phyloP scores from a whole-genome alignment of 2,329 filamentous ascomycete genomes.

The Chrysoporthe deuterocubensis region DNA sequence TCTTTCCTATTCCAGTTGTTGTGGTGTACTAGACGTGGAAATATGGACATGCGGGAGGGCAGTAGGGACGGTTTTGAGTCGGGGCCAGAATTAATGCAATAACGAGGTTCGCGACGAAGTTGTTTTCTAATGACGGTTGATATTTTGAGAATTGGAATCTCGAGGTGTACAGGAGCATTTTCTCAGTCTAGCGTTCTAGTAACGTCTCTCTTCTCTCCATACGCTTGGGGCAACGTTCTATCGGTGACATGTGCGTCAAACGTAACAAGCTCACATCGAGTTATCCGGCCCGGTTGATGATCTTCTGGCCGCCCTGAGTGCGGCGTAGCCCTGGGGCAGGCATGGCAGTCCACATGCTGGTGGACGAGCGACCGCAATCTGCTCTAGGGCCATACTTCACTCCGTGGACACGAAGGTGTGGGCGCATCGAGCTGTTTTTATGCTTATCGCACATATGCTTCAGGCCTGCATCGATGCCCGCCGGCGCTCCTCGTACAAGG shows the following conservation, averaged over 20 bases:
- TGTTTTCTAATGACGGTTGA: neutral
- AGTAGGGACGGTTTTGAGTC: neutral
- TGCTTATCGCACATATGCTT: too few relatives aligned
- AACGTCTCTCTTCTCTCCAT: conserved; percentile 25
- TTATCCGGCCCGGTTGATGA: neutral
- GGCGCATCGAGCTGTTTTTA: too few relatives aligned
- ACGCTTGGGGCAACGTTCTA: neutral
- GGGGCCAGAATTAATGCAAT: conserved; percentile 16
- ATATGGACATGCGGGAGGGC: neutral
- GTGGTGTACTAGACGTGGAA: conserved; percentile 26
- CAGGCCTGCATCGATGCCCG: too few relatives aligned
- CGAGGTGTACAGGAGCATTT: conserved; percentile 22
- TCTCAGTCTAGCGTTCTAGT: conserved; percentile 22
- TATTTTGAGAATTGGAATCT: conserved; percentile 4
- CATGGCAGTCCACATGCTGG: neutral
- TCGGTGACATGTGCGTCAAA: neutral
- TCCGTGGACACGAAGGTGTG: too few relatives aligned
- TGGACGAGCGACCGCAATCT: too few relatives aligned
- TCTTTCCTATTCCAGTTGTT: neutral
- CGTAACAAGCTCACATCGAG: neutral
- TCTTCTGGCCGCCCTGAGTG: neutral
- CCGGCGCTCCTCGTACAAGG: neutral
- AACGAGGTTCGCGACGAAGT: conserved; percentile 12
- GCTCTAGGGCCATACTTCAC: too few relatives aligned
- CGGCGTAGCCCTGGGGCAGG: neutral